Base-by-base conservation (phyloP, 2,329 filamentous ascomycete species). In the Fusarium nematophilum region DNA sequence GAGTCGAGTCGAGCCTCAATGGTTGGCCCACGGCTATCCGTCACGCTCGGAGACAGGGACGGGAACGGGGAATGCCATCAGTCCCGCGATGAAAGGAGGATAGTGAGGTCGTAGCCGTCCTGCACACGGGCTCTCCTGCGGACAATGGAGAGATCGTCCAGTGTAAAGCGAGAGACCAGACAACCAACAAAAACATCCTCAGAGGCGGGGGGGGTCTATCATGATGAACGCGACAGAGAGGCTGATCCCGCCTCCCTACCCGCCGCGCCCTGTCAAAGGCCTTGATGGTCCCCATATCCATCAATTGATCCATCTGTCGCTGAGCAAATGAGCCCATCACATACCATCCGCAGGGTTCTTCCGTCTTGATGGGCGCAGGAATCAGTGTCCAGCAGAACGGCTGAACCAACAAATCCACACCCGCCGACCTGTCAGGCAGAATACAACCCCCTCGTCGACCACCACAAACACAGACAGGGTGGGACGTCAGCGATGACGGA, bases 61-160 rank as follows among this genome's bases (percentile, higher is more conserved):
- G 39, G 53, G 59, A 57, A 64, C 57, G 55, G 61, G 50, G 46
- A 68, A 61, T 62, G 60, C 54, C 63, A 62, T 64, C 53, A 50
- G 45, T 61, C 44, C 51, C 29, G 47, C 34, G 62, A 63, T 68
- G 62, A 67, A 69, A 69, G 40, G 62, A 67, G 66, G 26, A 66
- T 68, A 67, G 66, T 58, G 57, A 66, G 51, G 66, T 67, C 51
- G 64, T 66, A 66, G 61, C 66, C 65, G 57, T 65, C 53, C 50
- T 53, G 54, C 57, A 65, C 66, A 68, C 66, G 59, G 65, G 62
- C 66, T 64, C 47, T 64, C 40, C 56, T 62, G 66, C 56, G 61
- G 58, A 64, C 65, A 65, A 68, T 63, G 55, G 39, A 51, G 53
- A 67, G 55, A 59, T 61, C 50, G 45, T 47, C 59, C 49, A 52